Evolutionary conservation across 208 protist genomes (phyloP).

Genomic region (Giardia duodenalis): DNA sequence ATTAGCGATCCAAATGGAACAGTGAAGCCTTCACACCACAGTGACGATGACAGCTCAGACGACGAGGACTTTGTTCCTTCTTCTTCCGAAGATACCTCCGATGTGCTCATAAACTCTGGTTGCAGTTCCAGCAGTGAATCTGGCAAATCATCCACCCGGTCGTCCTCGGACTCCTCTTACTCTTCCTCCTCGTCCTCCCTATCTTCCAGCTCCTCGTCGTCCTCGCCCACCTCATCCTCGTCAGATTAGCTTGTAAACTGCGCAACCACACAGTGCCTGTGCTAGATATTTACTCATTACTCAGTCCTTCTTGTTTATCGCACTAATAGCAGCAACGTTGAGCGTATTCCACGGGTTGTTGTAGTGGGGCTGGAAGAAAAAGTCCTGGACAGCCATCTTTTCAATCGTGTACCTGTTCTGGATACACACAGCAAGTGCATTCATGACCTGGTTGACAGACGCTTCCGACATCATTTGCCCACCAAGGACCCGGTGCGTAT

Average conservation of each 20-base stretch:
- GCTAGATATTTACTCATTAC: too few species aligned
- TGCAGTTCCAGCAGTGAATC: neutral
- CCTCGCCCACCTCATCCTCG: too few species aligned
- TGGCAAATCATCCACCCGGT: neutral
- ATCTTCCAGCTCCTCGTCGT: neutral
- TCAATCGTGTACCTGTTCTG: neutral
- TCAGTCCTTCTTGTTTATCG: neutral
- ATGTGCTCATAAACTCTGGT: neutral
- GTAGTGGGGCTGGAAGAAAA: slow-evolving; percentile 24
- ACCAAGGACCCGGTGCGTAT: neutral
- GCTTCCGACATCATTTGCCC: neutral
- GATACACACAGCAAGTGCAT: neutral
- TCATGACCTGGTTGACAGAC: neutral
- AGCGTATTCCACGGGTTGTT: neutral
- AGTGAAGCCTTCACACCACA: neutral
- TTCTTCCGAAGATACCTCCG: neutral
- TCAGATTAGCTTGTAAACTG: too few species aligned
- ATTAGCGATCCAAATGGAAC: neutral
- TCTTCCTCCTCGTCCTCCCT: neutral
- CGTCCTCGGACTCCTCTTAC: neutral
- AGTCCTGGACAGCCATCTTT: neutral
- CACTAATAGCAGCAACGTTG: neutral
- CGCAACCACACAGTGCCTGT: too few species aligned
- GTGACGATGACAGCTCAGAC: neutral
- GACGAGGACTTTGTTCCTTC: neutral